phyloP scores from a whole-genome alignment of 73 alveolate species.

The Urostyla sp. region DNA sequence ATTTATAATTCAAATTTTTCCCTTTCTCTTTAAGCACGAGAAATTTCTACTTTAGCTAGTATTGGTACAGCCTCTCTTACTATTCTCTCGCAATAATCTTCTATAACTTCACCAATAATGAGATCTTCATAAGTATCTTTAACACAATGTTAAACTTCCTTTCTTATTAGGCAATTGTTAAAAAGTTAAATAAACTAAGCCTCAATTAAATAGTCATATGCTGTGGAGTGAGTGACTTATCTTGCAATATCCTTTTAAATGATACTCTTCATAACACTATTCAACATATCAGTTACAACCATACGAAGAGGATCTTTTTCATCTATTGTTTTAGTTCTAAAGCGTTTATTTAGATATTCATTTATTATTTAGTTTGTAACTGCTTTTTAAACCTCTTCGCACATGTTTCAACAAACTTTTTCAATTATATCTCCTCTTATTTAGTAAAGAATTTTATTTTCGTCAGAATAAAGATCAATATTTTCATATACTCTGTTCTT shows the following conservation, averaged over 20 bases:
- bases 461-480: conserved; percentile 62
- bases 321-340: conserved; percentile 26
- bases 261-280: conserved; percentile 36
- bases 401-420: conserved; percentile 53
- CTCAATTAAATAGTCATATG: conserved; percentile 53
- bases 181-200: conserved; percentile 52
- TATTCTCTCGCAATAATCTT: conserved; percentile 11
- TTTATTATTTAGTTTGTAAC: conserved; percentile 48
- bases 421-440: conserved; percentile 53
- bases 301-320: conserved; percentile 63
- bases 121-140: conserved; percentile 56
- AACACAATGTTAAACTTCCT: conserved; percentile 44
- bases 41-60: conserved; percentile 15
- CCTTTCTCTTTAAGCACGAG: conserved; percentile 25
- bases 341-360: conserved; percentile 50
- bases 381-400: conserved; percentile 12
- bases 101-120: conserved; percentile 56
- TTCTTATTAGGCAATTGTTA: conserved; percentile 34
- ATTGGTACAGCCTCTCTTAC: conserved; percentile 31
- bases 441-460: conserved; percentile 19
- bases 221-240: not conserved
- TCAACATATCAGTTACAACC: conserved; percentile 45
- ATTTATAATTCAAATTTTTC: not conserved
- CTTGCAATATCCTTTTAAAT: conserved; percentile 46
- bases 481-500: conserved; percentile 61